Percentiles rank a stretch among this genome's conserved stretches.
These are phyloP conservation scores for Colletotrichum sp. DNA, from an alignment of 2,329 filamentous ascomycete species.

Conservation along the genomic window DNA sequence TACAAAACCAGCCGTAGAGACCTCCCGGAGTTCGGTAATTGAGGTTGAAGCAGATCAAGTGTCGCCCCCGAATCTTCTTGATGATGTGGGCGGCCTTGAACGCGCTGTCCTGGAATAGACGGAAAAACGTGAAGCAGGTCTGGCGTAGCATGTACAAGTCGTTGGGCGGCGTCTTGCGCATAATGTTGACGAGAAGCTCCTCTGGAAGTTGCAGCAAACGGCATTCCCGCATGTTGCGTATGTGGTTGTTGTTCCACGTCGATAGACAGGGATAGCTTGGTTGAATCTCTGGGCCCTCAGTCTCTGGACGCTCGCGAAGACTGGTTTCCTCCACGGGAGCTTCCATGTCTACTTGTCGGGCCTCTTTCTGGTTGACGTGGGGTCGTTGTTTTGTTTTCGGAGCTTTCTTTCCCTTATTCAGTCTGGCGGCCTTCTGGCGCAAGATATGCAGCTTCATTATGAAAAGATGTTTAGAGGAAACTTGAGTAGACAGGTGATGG, in stretches of 20 bases:
- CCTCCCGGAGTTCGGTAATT: too few species aligned
- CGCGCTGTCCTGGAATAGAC: neutral
- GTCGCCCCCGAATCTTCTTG: neutral
- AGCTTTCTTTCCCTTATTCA: neutral
- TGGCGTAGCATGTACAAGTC: neutral
- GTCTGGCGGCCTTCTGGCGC: neutral
- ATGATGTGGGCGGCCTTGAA: neutral
- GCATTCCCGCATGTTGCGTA: neutral
- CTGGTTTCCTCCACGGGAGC: rapidly evolving
- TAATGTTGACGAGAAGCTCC: neutral
- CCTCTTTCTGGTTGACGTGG: neutral
- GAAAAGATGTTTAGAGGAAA: neutral
- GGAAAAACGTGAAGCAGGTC: neutral
- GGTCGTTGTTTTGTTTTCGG: neutral
- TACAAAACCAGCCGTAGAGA: too few species aligned
- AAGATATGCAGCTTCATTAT: neutral
- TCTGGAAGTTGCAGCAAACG: neutral
- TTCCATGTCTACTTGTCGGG: neutral
- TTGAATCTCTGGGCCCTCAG: neutral
- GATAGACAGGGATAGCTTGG: neutral
- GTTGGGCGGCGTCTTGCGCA: neutral
- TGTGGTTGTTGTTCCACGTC: neutral
- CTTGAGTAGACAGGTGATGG: neutral
- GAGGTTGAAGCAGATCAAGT: neutral
- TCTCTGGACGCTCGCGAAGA: neutral